A percentile compares a stretch with the other conserved stretches of the same genome.
These are phyloP conservation scores for Kodamaea derodonti DNA, from an alignment of 1,139 yeast species.

Conservation along the genomic window DNA sequence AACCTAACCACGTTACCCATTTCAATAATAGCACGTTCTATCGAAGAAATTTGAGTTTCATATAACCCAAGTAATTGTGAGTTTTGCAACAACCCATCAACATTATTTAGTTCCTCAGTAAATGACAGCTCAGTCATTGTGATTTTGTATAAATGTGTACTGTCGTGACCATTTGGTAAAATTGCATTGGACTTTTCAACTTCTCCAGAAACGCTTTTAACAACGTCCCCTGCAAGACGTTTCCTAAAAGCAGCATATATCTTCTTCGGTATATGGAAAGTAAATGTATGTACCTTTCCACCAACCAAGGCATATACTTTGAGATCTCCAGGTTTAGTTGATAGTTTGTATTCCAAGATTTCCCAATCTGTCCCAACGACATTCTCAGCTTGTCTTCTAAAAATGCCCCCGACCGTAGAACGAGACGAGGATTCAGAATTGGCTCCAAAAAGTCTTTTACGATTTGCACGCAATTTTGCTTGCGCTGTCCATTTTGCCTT, in stretches of 20 bases:
- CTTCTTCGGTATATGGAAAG: conserved; percentile 70
- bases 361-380: conserved; percentile 83
- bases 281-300: conserved; percentile 69
- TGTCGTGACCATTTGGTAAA: conserved; percentile 69
- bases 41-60: conserved; percentile 66
- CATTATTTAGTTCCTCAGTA: conserved; percentile 51
- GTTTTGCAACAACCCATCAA: conserved; percentile 64
- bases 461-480: conserved; percentile 62
- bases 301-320: conserved; percentile 69
- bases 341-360: conserved; percentile 63
- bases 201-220: conserved; percentile 43
- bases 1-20: conserved; percentile 73
- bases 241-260: conserved; percentile 66
- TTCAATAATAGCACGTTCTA: conserved; percentile 73
- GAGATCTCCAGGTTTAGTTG: conserved; percentile 66
- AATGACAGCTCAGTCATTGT: conserved; percentile 65
- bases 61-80: conserved; percentile 66
- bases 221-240: conserved; percentile 36
- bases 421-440: conserved; percentile 43
- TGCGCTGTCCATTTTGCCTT: conserved; percentile 85
- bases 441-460: conserved; percentile 76
- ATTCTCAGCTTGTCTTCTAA: conserved; percentile 74
- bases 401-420: conserved; percentile 61
- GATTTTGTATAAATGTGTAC: conserved; percentile 54
- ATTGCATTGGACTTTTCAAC: conserved; percentile 57